Base-by-base conservation (phyloP, 495 filamentous ascomycete species). In the Podospora pseudopauciseta region DNA sequence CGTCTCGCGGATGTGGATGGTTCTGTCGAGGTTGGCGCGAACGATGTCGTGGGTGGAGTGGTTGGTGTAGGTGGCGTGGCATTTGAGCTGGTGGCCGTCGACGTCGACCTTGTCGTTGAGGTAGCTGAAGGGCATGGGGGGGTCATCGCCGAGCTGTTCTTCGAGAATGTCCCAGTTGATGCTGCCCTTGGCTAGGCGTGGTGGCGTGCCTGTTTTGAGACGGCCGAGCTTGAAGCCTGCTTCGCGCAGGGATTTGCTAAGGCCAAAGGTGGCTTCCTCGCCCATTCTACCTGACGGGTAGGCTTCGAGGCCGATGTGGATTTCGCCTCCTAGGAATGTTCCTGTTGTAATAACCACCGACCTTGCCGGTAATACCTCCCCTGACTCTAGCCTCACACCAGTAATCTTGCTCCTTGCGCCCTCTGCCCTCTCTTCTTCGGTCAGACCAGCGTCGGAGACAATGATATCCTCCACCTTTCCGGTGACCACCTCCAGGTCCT, bases 121-220 rank as follows among this genome's bases (percentile, higher is more conserved):
- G 73, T 94, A 98, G 63, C 92, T 97, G 77, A 99, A 99, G 1
- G 95, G 95, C 71, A 83, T 84, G 0, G 95, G 95, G 0, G 93
- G 93, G 3, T 93, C 85, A 72, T 99, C 95, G 9, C 95, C 95
- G 49, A 73, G 78, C 69, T 97, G 94, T 1, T 86, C 75, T 34
- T 92, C 86, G 19, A 98, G 82, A 0, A 80, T 75, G 13, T 83
- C 79, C 75, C 91, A 97, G 74, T 97, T 84, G 74, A 99, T 98
- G 30, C 91, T 91, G 65, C 88, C 88, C 68, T 85, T 88, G 71
- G 93, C 92, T 58, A 99, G 80, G 11, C 95, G 87, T 4, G 95
- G 95, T 2, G 95, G 95, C 0, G 95, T 99, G 57, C 95, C 95
- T 2, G 95, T 99, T 82, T 99, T 99, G 67, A 99, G 80, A 55